Evolutionary conservation across 2,329 filamentous ascomycete genomes (phyloP), one percentile per base, ranked within the genome.

Genomic region (Cercospora sp.): DNA sequence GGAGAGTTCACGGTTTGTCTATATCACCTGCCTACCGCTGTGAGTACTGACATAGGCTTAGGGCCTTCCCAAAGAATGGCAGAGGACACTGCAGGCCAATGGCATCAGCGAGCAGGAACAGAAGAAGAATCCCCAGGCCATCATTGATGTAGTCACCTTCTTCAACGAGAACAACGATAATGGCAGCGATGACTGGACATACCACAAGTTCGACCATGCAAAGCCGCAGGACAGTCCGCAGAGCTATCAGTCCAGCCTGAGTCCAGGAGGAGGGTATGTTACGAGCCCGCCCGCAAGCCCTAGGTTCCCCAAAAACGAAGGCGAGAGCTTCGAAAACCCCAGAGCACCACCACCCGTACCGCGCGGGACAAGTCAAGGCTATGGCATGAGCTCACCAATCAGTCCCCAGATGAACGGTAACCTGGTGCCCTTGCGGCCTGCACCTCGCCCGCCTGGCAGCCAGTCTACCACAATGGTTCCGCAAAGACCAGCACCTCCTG

Each of bases 1-100:
- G 95, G 95, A 73, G 92, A 97, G 81, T 99, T 97, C 80, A 98
- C 94, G 77, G 90, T 87, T 63, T 18, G 55, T 31, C 53, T 31
- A 67, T 73, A 70, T 33, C 36, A 61, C 45, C 64, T 39, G 12
- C 23, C 23, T 23, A 9, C n/a, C 16, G 31, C 62, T 23, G 45
- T 12, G 10, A 20, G 10, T 51, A 51, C 45, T 64, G 31, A 64
- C 31, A 36, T 12, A 20, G 5, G n/a, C 57, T 42, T 69, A 77
- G 93, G 95, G 95, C 71, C 86, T 99, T 30, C 95, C 95, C 18
- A 96, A 95, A 80, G 95, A 98, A 86, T 99, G 95, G 95, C 94
- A 98, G 82, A 90, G 93, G 69, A 87, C 97, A 78, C 89, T 99
- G 77, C 92, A 94, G 82, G 94, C 97, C 80, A 97, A 92, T 80